Percentiles rank a stretch among this genome's conserved stretches.
phyloP scores from a whole-genome alignment of 371 early-diverging fungal species.

The Umbelopsis sp. region DNA sequence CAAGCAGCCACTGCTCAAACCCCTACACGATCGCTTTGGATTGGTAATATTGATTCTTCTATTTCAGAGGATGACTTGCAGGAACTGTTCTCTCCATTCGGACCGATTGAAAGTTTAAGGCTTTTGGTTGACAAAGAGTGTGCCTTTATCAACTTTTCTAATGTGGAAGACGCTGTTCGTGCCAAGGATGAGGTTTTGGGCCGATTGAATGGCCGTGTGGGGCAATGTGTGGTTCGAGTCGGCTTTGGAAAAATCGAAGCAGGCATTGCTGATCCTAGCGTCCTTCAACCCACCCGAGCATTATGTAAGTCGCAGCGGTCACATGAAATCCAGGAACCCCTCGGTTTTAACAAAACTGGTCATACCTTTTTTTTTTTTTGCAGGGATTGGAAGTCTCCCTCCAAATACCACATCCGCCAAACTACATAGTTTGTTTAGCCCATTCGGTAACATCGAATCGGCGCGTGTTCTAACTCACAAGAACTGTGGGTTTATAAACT shows the following conservation, averaged over 20 bases:
- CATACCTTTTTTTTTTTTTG: no score
- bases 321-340: no score
- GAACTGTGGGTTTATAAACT: slow-evolving; percentile 97
- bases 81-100: slow-evolving; percentile 85
- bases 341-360: no score
- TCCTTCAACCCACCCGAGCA: slow-evolving; percentile 52
- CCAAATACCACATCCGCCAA: slow-evolving; percentile 75
- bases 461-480: slow-evolving; percentile 94
- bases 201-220: slow-evolving; percentile 73
- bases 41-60: slow-evolving; percentile 88
- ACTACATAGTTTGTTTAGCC: slow-evolving; percentile 75
- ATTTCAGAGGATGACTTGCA: slow-evolving; percentile 82
- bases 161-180: slow-evolving; percentile 84
- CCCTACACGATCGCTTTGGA: slow-evolving; percentile 91
- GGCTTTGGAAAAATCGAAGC: slow-evolving; percentile 93
- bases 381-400: slow-evolving; percentile 95
- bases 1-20: slow-evolving; percentile 29
- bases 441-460: slow-evolving; percentile 92
- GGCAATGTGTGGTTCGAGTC: slow-evolving; percentile 79
- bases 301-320: slow-evolving; percentile 38
- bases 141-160: slow-evolving; percentile 91
- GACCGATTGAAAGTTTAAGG: slow-evolving; percentile 91
- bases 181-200: slow-evolving; percentile 89
- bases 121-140: slow-evolving; percentile 95
- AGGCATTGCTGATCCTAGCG: slow-evolving; percentile 40